phyloP scores from a whole-genome alignment of 202 grass and related monocot genomes.

The Panicum virgatum region DNA sequence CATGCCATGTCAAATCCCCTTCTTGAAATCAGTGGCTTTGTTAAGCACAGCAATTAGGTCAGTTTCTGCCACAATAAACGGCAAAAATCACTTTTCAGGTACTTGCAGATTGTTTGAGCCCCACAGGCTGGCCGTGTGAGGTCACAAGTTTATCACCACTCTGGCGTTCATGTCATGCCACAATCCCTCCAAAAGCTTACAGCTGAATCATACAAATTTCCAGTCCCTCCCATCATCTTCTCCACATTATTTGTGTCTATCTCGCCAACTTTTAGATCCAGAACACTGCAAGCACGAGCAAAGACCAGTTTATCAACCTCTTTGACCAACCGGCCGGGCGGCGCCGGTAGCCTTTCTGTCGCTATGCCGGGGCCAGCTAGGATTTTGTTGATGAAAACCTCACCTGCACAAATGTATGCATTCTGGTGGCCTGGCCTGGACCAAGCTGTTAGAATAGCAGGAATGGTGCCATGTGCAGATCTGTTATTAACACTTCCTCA shows the following conservation, averaged over 20 bases:
- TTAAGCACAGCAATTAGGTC: background rate
- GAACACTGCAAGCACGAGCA: background rate
- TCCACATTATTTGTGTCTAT: slow-evolving; percentile 25
- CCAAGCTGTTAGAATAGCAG: slow-evolving; percentile 42
- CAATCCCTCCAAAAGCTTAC: slow-evolving; percentile 41
- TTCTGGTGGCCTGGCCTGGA: slow-evolving; percentile 35
- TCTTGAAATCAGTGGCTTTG: slow-evolving; percentile 9
- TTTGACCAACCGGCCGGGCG: slow-evolving; percentile 24
- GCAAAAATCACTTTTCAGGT: slow-evolving; percentile 18
- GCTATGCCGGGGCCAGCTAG: background rate
- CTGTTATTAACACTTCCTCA: slow-evolving; percentile 22
- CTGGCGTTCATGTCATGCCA: slow-evolving; percentile 26
- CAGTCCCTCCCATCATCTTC: slow-evolving; percentile 9
- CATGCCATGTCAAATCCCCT: background rate
- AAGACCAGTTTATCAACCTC: slow-evolving; percentile 26
- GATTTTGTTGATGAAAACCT: slow-evolving; percentile 30
- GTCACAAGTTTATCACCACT: slow-evolving; percentile 26
- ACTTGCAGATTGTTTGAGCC: slow-evolving; percentile 31
- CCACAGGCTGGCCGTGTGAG: slow-evolving; percentile 29
- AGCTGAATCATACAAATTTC: slow-evolving; percentile 21
- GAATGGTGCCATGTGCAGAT: slow-evolving; percentile 37
- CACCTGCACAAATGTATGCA: slow-evolving; percentile 28
- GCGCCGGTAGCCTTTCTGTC: slow-evolving; percentile 29
- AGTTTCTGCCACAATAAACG: slow-evolving; percentile 26
- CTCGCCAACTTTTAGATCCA: background rate